Conservation (phyloP, 2,329 filamentous ascomycete species). For the Epichloe baconii region DNA sequence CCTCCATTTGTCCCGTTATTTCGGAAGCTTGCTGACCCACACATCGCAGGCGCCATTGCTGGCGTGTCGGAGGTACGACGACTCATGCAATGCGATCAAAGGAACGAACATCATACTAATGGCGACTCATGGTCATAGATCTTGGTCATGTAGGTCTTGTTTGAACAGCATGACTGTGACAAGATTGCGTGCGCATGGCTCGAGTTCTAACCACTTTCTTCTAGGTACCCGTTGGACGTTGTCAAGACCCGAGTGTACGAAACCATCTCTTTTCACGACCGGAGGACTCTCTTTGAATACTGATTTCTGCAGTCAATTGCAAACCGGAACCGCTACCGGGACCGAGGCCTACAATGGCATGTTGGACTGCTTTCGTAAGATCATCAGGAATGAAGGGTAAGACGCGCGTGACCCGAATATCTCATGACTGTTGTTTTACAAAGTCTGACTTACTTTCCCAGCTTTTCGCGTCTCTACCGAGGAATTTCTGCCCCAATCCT, state of each 20-base stretch:
- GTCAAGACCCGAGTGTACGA: slow-evolving; percentile 94
- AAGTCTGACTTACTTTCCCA: slow-evolving; percentile 20
- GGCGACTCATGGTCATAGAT: slow-evolving; percentile 41
- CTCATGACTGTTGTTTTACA: neutral
- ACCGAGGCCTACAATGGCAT: slow-evolving; percentile 91
- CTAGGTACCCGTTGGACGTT: slow-evolving; percentile 95
- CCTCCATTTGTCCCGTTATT: neutral
- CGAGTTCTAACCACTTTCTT: neutral
- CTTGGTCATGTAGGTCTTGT: slow-evolving; percentile 59
- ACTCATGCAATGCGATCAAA: neutral
- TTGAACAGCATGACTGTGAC: neutral
- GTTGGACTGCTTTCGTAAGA: slow-evolving; percentile 96
- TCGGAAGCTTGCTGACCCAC: slow-evolving; percentile 6
- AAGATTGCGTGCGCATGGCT: neutral
- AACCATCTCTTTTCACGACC: slow-evolving; percentile 8
- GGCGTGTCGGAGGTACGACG: slow-evolving; percentile 80
- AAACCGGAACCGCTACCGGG: slow-evolving; percentile 59
- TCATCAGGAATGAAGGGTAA: slow-evolving; percentile 89
- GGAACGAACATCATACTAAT: neutral
- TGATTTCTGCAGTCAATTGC: slow-evolving; percentile 56
- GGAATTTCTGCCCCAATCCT: slow-evolving; percentile 92
- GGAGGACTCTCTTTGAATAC: slow-evolving; percentile 5
- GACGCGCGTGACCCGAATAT: slow-evolving; percentile 12
- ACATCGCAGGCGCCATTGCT: slow-evolving; percentile 63
- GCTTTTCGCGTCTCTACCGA: slow-evolving; percentile 82